Evolutionary conservation across 1,139 yeast species (phyloP).

Genomic region (Oligophagozyma castellii): DNA sequence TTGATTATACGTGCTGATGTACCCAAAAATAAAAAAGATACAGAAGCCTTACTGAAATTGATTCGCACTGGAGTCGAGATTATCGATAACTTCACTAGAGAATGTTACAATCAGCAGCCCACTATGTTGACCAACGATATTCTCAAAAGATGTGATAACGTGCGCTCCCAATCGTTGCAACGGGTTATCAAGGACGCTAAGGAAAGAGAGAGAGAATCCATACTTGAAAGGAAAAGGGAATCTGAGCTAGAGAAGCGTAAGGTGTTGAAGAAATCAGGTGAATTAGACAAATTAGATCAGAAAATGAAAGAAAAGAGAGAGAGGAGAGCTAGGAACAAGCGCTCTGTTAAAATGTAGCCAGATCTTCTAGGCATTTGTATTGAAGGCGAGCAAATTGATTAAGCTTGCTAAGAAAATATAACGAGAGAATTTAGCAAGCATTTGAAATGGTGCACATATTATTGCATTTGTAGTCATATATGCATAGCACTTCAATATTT

Average conservation of each 20-base stretch:
- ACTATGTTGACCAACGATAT: conserved; percentile 38
- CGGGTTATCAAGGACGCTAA: conserved; percentile 49
- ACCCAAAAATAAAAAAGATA: conserved; percentile 14
- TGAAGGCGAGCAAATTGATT: no score
- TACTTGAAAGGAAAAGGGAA: conserved; percentile 63
- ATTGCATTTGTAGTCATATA: no score
- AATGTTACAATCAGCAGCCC: conserved; percentile 21
- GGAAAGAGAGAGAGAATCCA: conserved; percentile 41
- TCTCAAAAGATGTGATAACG: conserved; percentile 55
- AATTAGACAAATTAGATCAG: conserved; percentile 61
- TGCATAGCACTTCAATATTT: no score
- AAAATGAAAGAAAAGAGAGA: conserved; percentile 49
- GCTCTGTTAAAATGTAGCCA: conserved; percentile 24
- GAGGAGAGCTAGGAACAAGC: conserved; percentile 35
- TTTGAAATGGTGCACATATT: no score
- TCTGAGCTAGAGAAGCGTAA: conserved; percentile 37
- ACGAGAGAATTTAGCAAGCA: no score
- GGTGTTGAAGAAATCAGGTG: conserved; percentile 40
- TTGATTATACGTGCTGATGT: conserved; percentile 19
- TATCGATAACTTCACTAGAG: conserved; percentile 31
- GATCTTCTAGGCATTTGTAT: background rate
- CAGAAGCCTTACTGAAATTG: conserved; percentile 20
- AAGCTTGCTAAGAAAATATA: no score
- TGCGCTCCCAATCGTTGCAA: conserved; percentile 27
- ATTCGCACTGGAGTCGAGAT: conserved; percentile 24